Evolutionary conservation across 1,284 basidiomycete genomes (phyloP), one percentile per base, ranked within the genome.

Genomic region (Cystobasidium sp.): DNA sequence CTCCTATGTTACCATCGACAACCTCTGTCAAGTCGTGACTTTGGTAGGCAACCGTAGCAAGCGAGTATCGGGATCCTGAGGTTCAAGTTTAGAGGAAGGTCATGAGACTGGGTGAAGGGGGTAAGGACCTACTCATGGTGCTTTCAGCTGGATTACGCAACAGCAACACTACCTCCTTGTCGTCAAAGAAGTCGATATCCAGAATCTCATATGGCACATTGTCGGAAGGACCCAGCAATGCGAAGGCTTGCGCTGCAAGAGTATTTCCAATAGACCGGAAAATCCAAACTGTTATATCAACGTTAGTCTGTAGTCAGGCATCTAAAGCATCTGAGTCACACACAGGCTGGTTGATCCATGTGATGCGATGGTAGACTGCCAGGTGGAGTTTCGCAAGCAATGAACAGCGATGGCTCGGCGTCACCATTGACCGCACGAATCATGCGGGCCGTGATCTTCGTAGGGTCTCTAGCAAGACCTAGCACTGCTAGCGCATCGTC

Each of bases 161-260:
- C 6, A 75, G 63, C 24, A 75, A 16, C 8, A 64, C 69, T 22
- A 75, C 61, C 24, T 75, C 75, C 14, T 44, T 43, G 49, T 75
- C 75, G 39, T 75, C 75, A 39, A 75, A 75, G 49, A 75, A 75
- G 22, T 72, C 63, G 49, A 71, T 59, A 41, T 71, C 68, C 16
- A 75, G 62, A 22, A 75, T 75, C n/a, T 67, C 65, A 16, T 59
- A 68, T 37, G 51, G 51, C 24, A 46, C 53, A 2, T 24, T 24
- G 24, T 44, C 59, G n/a, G 39, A 9, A 20, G 62, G 44, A n/a
- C 49, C 37, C 8, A 18, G 43, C 24, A 63, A 43, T 10, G 58
- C 46, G 72, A 61, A 68, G 51, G 53, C 55, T n/a, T 12, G 37
- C 10, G 14, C 65, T 18, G n/a, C 46, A 3, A 61, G 8, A 20